Base-by-base conservation (phyloP, 495 filamentous ascomycete genomes). In the Trichoderma asperelloides region DNA sequence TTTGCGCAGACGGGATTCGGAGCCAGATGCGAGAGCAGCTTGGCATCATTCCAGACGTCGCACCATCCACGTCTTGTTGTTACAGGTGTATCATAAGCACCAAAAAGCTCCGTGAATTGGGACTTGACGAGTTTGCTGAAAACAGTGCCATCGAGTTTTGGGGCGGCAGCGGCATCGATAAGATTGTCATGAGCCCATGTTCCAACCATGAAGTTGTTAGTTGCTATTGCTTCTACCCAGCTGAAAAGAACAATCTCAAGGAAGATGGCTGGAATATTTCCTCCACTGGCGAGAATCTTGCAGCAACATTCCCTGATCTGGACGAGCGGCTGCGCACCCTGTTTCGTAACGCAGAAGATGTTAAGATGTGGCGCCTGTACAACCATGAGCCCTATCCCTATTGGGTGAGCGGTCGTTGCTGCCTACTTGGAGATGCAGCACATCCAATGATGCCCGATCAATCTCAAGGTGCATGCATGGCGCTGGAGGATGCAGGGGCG, bases 391-490 rank as follows among this genome's bases (percentile, higher is more conserved):
- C 74, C 65, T 39, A 75, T 76, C 39, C 63, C 13, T 71, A 65
- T 2, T 79, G 77, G 72, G 65, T 68, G 30, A 73, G 71, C 9
- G 74, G 74, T 2, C 78, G 71, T 8, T 47, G 79, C 18, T 69
- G 78, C 7, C 70, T 82, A 1, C 74, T 79, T 13, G 81, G 81
- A 21, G 79, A 83, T 67, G 80, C 81, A 11, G 80, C 76, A 25
- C 81, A 82, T 72, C 75, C 80, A 64, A 83, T 83, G 81, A 80
- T 83, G 78, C 81, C 81, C 0, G 75, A 80, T 55, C 78, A 79
- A 67, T 78, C 73, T 27, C 80, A 82, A 68, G 79, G 77, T 2
- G 80, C 71, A 27, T 78, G 75, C 15, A 79, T 81, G 66, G 75
- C 75, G 0, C 74, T 81, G 30, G 80, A 81, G 69, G 79, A 82